Conservation (phyloP, 2,329 filamentous ascomycete genomes). For the Rachicladosporium sp. region DNA sequence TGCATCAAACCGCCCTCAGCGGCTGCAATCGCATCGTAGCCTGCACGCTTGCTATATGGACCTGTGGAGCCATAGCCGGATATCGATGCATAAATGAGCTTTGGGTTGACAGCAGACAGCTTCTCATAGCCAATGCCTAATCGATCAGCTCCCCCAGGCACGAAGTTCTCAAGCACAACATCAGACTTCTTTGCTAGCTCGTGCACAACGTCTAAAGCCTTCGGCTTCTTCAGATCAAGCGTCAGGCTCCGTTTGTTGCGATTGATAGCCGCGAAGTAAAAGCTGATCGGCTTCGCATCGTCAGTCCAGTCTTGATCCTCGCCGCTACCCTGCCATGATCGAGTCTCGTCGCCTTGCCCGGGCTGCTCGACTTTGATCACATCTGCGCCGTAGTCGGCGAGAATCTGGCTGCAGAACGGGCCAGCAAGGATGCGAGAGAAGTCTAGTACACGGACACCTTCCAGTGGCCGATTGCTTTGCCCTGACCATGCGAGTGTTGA, state of each 20-base stretch:
- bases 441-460: conserved; percentile 14
- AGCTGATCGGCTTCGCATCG: conserved; percentile 24
- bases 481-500: too few relatives aligned
- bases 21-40: conserved; percentile 35
- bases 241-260: conserved; percentile 34
- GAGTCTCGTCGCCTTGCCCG: conserved; percentile 16
- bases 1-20: conserved; percentile 34
- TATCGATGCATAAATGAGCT: conserved; percentile 32
- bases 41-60: conserved; percentile 30
- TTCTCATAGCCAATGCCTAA: conserved; percentile 30
- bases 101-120: conserved; percentile 25
- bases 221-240: conserved; percentile 27
- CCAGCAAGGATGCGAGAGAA: conserved; percentile 17
- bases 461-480: conserved; percentile 7
- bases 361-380: conserved; percentile 21
- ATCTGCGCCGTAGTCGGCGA: conserved; percentile 21
- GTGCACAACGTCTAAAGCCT: conserved; percentile 23
- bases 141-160: conserved; percentile 31
- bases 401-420: conserved; percentile 11
- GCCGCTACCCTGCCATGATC: conserved; percentile 20
- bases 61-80: conserved; percentile 32
- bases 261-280: conserved; percentile 34
- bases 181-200: conserved; percentile 27
- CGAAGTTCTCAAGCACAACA: conserved; percentile 33
- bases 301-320: conserved; percentile 19